Evolutionary conservation across 306 rosid genomes (phyloP), one percentile per base, ranked within the genome.

Genomic region (Luffa aegyptiaca): DNA sequence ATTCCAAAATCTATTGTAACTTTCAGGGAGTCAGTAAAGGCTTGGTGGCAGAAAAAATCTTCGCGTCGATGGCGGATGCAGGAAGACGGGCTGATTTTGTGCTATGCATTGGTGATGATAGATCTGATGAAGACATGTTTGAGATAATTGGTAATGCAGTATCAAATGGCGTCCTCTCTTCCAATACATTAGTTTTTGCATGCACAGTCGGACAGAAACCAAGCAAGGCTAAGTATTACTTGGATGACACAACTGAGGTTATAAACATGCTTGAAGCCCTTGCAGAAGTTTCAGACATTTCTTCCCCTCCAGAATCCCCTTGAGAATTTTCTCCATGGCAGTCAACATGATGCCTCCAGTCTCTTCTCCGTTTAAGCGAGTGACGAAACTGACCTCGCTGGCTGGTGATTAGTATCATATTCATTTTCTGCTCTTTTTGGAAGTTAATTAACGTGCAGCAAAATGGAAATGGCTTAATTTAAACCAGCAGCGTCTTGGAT

Each of bases 151-250:
- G 84, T 48, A 80, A 55, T 68, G 84, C 94, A 31, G 75, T 80
- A 52, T 76, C 69, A 8, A 86, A 74, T 69, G 78, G 87, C 44
- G 52, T 76, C 33, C 83, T 87, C 21, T 86, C 94, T 36, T 70
- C 85, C 12, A 82, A 69, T 83, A 79, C 88, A 5, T 59, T 46
- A 2, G 90, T 87, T 11, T 90, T 88, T 58, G 93, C 93, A 3
- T 90, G 93, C 80, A 90, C 93, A 0, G 93, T 90, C 26, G 94
- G 94, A 79, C 92, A 88, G 84, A 90, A 90, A 82, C 94, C 94
- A 46, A 90, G 94, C 86, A 90, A 88, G 79, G 94, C 94, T 8
- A 87, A 88, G 80, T 90, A 90, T 82, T 90, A 88, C 77, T 80
- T 90, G 84, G 94, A 90, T 80, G 94, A 90, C 83, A 85, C 94